Evolutionary conservation across 2,329 filamentous ascomycete species (phyloP).

Genomic region (Graphiopsis chlorocephala): DNA sequence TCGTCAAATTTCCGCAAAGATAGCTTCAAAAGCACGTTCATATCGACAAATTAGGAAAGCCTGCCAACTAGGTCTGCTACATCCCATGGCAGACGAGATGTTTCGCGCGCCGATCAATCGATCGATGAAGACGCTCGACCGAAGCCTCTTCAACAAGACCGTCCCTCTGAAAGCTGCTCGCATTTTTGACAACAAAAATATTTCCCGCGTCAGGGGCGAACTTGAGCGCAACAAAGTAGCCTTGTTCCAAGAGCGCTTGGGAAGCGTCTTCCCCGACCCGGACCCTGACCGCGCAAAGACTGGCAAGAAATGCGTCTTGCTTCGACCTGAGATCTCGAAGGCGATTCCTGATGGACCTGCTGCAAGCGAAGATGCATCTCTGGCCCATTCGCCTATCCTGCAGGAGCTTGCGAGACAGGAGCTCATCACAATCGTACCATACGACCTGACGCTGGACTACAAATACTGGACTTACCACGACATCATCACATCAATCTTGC

Average conservation of each 20-base stretch:
- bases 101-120: constrained; percentile 80
- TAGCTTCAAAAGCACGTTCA: constrained; percentile 18
- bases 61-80: background rate
- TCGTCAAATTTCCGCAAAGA: constrained; percentile 15
- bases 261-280: constrained; percentile 62
- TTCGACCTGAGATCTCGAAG: constrained; percentile 43
- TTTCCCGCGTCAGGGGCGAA: constrained; percentile 66
- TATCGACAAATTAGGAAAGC: background rate
- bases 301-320: constrained; percentile 46
- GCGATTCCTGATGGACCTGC: constrained; percentile 39
- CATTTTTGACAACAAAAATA: constrained; percentile 70
- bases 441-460: constrained; percentile 74
- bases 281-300: constrained; percentile 49
- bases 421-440: constrained; percentile 71
- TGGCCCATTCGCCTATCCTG: constrained; percentile 73
- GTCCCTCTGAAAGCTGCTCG: constrained; percentile 75
- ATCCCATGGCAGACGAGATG: constrained; percentile 44
- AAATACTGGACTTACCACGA: constrained; percentile 84
- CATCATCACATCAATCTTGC: constrained; percentile 77
- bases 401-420: constrained; percentile 65
- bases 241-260: constrained; percentile 62
- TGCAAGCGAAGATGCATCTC: constrained; percentile 25
- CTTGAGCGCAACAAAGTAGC: constrained; percentile 66
- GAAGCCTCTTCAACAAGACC: constrained; percentile 74
- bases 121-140: constrained; percentile 76